These are phyloP conservation scores for Capsicum chinense DNA, from an alignment of 257 asterid species.

Conservation along the genomic window DNA sequence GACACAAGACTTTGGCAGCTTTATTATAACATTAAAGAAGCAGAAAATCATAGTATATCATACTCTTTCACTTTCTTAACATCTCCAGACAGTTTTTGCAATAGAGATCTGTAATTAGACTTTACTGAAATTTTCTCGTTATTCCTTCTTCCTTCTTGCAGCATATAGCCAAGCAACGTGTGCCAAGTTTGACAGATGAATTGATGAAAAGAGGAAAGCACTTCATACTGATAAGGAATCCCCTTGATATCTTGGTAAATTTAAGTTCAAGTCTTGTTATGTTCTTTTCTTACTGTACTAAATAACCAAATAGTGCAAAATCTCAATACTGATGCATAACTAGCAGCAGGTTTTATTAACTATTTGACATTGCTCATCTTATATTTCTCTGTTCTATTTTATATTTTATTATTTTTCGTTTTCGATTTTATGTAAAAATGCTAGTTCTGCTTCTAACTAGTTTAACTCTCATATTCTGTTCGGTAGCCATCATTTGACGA, in stretches of 20 bases:
- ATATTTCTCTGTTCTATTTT: not conserved
- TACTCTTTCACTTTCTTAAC: not conserved
- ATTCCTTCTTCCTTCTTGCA: constrained; percentile 41
- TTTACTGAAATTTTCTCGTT: not conserved
- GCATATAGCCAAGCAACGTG: constrained; percentile 85
- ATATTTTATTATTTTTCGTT: not conserved
- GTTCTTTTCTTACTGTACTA: not conserved
- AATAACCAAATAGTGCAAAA: constrained; percentile 8
- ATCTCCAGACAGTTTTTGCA: not conserved
- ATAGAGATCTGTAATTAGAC: not conserved
- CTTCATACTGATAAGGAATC: constrained; percentile 79
- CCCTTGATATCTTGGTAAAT: constrained; percentile 81
- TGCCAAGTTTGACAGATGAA: constrained; percentile 66
- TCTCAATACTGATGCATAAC: not conserved
- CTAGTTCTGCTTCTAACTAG: constrained; percentile 31
- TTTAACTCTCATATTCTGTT: constrained; percentile 29
- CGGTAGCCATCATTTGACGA: constrained; percentile 77
- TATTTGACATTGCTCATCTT: not conserved
- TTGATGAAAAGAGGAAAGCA: constrained; percentile 84
- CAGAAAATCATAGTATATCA: not conserved
- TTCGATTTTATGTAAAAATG: not conserved
- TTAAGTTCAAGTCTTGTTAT: constrained; percentile 2
- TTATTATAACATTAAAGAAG: not conserved
- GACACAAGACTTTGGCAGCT: not conserved
- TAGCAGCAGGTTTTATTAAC: not conserved